phyloP scores from a whole-genome alignment of 2,329 filamentous ascomycete genomes.

The Talaromyces islandicus region DNA sequence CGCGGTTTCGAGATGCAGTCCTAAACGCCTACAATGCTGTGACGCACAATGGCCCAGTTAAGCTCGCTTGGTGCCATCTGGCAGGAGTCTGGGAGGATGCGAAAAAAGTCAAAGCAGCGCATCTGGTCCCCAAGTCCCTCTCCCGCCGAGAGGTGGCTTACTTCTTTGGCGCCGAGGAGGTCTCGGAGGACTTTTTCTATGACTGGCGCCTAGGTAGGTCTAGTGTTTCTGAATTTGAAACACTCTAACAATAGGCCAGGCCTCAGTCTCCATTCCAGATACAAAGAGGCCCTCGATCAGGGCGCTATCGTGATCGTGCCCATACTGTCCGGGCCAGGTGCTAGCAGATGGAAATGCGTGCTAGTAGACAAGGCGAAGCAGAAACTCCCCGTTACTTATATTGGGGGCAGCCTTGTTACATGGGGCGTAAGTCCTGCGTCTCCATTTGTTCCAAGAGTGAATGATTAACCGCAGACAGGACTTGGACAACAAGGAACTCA shows the following conservation, averaged over 20 bases:
- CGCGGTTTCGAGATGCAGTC: not conserved
- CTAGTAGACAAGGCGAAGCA: not conserved
- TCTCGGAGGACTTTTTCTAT: conserved; percentile 1
- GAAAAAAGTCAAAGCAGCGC: not conserved
- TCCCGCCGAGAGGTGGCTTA: not conserved
- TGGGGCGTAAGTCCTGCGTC: not conserved
- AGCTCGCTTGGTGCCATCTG: not conserved
- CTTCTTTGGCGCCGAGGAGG: not conserved
- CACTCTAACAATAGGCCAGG: not conserved
- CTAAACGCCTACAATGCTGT: not conserved
- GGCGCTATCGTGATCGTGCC: not conserved
- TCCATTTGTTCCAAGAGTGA: not conserved
- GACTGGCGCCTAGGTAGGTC: not conserved
- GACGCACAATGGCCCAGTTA: not conserved
- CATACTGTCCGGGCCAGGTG: not conserved
- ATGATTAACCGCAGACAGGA: not conserved
- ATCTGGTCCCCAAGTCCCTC: conserved; percentile 1
- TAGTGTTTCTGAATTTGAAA: not conserved
- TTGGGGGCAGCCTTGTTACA: not conserved
- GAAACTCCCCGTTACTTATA: too few species aligned
- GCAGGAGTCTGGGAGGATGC: not conserved
- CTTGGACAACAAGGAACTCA: not conserved
- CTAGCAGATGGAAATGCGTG: not conserved
- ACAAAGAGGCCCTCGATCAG: not conserved
- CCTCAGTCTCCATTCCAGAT: not conserved